Percentiles rank a stretch among this genome's conserved stretches.
phyloP scores from a whole-genome alignment of 139 green algal genomes.

The Coccomyxa sp. region DNA sequence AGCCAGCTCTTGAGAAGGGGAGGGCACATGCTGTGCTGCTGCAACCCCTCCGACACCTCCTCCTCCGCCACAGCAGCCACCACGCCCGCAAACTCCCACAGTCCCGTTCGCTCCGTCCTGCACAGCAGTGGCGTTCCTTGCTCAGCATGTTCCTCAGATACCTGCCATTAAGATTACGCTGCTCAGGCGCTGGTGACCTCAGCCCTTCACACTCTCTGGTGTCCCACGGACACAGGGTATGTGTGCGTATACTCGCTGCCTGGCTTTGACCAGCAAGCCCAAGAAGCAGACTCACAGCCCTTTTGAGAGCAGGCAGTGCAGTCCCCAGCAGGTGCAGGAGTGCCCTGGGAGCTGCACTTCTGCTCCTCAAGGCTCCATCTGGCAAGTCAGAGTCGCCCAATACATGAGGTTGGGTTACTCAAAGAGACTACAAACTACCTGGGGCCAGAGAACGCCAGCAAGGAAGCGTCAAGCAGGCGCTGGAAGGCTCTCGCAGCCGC shows the following conservation, averaged over 20 bases:
- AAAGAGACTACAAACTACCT: constrained; percentile 15
- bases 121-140: background rate
- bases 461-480: constrained; percentile 28
- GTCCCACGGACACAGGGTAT: too few relatives aligned
- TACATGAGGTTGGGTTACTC: background rate
- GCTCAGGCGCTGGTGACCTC: background rate
- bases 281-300: background rate
- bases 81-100: constrained; percentile 19
- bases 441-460: constrained; percentile 31
- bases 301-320: background rate
- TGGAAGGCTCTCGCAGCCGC: constrained; percentile 48
- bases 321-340: background rate
- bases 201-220: too few relatives aligned
- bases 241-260: too few relatives aligned
- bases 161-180: background rate
- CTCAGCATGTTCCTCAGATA: background rate
- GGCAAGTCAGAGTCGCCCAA: background rate
- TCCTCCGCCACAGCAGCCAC: constrained; percentile 20
- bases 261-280: background rate
- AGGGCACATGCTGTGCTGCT: constrained; percentile 24
- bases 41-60: constrained; percentile 34
- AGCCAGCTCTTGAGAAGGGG: constrained; percentile 28
- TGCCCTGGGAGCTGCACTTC: background rate
- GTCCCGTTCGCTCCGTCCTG: constrained; percentile 19
- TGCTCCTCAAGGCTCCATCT: too few relatives aligned